Evolutionary conservation across 2,329 filamentous ascomycete species (phyloP).

Genomic region (Fusarium pseudograminearum): DNA sequence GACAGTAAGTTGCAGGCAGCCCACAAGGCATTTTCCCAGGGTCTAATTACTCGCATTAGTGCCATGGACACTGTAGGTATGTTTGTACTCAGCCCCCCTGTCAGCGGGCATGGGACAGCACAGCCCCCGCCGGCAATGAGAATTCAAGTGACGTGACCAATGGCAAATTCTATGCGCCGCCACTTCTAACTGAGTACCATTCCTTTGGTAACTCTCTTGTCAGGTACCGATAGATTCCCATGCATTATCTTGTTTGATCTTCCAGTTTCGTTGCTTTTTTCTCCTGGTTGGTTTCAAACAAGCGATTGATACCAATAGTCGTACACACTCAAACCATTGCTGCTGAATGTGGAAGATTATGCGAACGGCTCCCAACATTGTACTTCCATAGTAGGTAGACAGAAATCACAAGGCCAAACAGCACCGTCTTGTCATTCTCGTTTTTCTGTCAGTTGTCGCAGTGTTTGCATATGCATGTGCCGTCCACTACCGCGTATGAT

Average conservation of each 20-base stretch:
- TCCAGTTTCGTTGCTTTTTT: background rate
- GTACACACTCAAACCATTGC: background rate
- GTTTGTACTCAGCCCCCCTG: background rate
- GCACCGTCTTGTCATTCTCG: background rate
- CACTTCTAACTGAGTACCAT: background rate
- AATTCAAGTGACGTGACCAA: background rate
- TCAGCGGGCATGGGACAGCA: background rate
- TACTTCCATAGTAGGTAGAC: background rate
- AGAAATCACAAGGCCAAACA: background rate
- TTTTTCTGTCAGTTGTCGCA: background rate
- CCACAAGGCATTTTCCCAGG: no score
- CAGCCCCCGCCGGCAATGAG: background rate
- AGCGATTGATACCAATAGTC: background rate
- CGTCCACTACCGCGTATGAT: background rate
- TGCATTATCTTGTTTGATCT: background rate
- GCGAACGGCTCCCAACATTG: background rate
- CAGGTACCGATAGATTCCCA: background rate
- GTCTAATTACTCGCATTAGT: no score
- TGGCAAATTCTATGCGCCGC: background rate
- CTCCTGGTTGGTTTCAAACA: background rate
- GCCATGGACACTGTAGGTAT: no score
- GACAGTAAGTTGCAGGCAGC: no score
- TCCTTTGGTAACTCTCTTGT: background rate
- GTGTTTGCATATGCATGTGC: background rate
- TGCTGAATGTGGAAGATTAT: background rate